Conservation (phyloP, 2,329 filamentous ascomycete genomes). For the Beauveria sp. region DNA sequence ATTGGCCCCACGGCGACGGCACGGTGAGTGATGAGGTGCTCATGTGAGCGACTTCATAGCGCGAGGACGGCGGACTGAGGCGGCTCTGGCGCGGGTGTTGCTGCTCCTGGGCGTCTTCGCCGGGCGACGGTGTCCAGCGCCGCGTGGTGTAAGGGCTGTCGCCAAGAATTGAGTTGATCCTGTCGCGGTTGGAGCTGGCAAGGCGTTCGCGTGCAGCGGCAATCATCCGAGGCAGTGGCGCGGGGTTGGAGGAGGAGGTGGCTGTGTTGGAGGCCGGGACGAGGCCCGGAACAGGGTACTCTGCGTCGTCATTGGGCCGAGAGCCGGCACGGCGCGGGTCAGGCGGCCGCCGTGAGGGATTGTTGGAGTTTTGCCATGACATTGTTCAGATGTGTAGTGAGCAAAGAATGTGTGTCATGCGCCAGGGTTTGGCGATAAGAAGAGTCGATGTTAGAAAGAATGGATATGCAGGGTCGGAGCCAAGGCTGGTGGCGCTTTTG, state of each 20-base stretch:
- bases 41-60: neutral
- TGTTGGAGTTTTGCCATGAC: conserved; percentile 7
- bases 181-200: neutral
- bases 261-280: neutral
- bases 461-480: neutral
- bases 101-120: neutral
- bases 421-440: neutral
- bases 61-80: neutral
- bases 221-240: neutral
- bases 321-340: neutral
- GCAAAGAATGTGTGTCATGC: neutral
- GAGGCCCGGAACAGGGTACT: neutral
- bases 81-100: neutral
- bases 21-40: neutral
- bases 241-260: neutral
- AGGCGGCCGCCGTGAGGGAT: neutral
- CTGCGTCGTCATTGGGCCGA: neutral
- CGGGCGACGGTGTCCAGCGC: neutral
- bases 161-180: conserved; percentile 3
- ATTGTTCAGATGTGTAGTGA: neutral
- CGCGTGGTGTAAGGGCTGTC: conserved; percentile 9
- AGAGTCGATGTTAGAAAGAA: neutral
- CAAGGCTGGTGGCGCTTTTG: neutral
- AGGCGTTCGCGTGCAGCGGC: neutral
- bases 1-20: neutral